Conservation (phyloP, 371 early-diverging fungal species). For the Lichtheimia corymbifera region DNA sequence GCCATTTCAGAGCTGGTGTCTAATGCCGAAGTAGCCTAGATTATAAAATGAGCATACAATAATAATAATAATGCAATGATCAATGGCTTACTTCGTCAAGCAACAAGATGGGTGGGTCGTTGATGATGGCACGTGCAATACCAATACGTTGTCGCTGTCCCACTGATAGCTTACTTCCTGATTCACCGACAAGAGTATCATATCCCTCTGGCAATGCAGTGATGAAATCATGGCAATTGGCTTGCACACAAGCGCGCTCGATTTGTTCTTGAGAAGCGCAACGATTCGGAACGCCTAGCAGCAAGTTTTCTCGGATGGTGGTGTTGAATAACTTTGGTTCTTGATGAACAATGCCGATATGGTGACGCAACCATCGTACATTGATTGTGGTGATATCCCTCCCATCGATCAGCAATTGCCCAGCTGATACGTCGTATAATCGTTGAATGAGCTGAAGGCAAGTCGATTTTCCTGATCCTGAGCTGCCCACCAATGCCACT, state of each 20-base stretch:
- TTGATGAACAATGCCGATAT: conserved; percentile 85
- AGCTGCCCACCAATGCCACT: conserved; percentile 80
- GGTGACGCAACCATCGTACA: conserved; percentile 71
- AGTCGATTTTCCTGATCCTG: conserved; percentile 92
- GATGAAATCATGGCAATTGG: conserved; percentile 81
- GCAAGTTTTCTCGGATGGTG: conserved; percentile 79
- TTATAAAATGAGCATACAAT: conserved; percentile 11
- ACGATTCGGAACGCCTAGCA: conserved; percentile 53
- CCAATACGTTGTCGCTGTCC: conserved; percentile 68
- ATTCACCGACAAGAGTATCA: conserved; percentile 72
- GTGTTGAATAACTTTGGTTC: conserved; percentile 88
- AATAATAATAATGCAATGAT: too few relatives aligned
- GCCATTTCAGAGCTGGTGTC: conserved; percentile 79
- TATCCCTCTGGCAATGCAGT: conserved; percentile 73
- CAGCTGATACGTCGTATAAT: conserved; percentile 80
- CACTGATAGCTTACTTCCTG: conserved; percentile 74
- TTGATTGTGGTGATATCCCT: conserved; percentile 67
- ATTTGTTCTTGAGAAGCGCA: conserved; percentile 46
- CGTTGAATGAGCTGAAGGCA: conserved; percentile 86
- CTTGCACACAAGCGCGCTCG: conserved; percentile 58
- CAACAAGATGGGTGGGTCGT: conserved; percentile 43
- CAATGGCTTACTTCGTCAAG: conserved; percentile 38
- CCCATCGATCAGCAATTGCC: conserved; percentile 73
- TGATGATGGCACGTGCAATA: conserved; percentile 49
- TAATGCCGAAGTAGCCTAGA: conserved; percentile 71